phyloP scores from a whole-genome alignment of 2,329 filamentous ascomycete genomes.

The Huntiella omanensis region DNA sequence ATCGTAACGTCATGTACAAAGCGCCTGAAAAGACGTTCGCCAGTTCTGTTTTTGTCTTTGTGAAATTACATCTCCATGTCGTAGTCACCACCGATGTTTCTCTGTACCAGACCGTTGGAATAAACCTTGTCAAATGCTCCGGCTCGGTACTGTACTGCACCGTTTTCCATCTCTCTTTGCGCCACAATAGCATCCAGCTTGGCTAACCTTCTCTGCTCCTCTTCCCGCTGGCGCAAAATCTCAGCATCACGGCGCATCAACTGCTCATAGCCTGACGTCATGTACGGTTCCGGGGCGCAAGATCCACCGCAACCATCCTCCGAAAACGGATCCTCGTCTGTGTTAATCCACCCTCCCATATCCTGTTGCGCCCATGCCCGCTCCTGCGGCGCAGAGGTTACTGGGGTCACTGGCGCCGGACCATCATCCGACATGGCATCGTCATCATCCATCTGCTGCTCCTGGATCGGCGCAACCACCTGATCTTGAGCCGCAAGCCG shows the following conservation, averaged over 20 bases:
- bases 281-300: conserved; percentile 57
- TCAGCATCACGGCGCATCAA: conserved; percentile 47
- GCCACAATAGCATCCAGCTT: conserved; percentile 13
- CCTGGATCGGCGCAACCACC: conserved; percentile 16
- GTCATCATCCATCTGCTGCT: not conserved
- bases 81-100: conserved; percentile 3
- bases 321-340: conserved; percentile 6
- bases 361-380: not conserved
- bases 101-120: conserved; percentile 1
- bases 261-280: conserved; percentile 61
- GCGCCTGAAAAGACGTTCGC: too few species aligned
- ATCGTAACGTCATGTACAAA: too few species aligned
- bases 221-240: conserved; percentile 8
- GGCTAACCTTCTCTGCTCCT: conserved; percentile 2
- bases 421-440: conserved; percentile 10
- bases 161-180: conserved; percentile 21
- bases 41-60: too few species aligned
- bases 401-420: not conserved
- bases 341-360: conserved; percentile 6
- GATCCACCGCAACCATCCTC: conserved; percentile 19
- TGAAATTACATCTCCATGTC: conserved; percentile 1
- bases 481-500: conserved; percentile 18
- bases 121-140: conserved; percentile 10
- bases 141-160: conserved; percentile 11
- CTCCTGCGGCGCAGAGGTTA: not conserved